Evolutionary conservation across 768 basidiomycete species (phyloP), one percentile per base, ranked within the genome.

Genomic region (Russula earlei): DNA sequence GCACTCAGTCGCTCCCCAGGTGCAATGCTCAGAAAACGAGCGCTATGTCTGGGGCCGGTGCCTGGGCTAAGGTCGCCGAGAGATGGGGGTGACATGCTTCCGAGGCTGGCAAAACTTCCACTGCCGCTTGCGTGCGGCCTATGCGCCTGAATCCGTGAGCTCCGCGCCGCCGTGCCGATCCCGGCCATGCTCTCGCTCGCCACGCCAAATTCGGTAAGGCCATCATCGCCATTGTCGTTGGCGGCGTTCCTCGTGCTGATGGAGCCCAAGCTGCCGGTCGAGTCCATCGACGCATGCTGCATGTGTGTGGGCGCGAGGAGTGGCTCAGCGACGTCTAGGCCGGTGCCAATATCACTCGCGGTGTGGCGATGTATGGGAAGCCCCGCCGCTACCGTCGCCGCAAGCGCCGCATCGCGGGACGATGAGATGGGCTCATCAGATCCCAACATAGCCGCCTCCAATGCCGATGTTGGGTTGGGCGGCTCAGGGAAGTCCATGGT

Each of bases 91-190:
- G 56, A 48, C 44, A 53, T 17, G 14, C 33, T 48, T 4, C 24
- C 47, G n/a, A 54, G 17, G n/a, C 53, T 49, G 11, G 37, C 52
- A 19, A 49, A 29, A 29, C 54, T 55, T 9, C 41, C 52, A 1
- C 7, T 46, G 29, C 24, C 34, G n/a, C 37, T 46, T 48, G 44
- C 53, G 10, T 44, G 49, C 37, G n/a, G n/a, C n/a, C n/a, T n/a
- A n/a, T 19, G 27, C 51, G 47, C 54, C 3, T 33, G 43, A 11
- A 59, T 60, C 4, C 54, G 50, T 56, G 72, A 68, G 24, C 71
- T 65, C 3, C 74, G 62, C 29, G 68, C 69, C 5, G 69, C 71
- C 2, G 77, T 78, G 12, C 77, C 77, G 9, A 78, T 59, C 9
- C 77, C 77, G 10, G 72, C 72, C 77, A 78, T 76, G 19, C 74